Percentiles rank a stretch among this genome's conserved stretches.
These are phyloP conservation scores for Arabidopsis lyrata DNA, from an alignment of 441 rosid species.

Conservation along the genomic window DNA sequence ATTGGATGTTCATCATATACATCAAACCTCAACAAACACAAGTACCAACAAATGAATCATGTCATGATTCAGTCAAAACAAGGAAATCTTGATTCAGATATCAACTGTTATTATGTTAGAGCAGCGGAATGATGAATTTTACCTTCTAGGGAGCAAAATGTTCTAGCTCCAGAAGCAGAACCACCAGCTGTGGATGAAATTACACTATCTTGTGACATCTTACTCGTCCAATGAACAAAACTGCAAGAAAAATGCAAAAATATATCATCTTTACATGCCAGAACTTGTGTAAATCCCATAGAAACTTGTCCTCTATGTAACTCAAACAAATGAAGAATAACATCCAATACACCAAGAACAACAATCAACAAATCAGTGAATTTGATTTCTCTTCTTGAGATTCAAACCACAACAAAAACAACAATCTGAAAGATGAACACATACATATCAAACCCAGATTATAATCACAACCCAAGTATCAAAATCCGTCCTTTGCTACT, in stretches of 20 bases:
- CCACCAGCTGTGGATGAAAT: conserved; percentile 59
- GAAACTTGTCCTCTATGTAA: conserved; percentile 5
- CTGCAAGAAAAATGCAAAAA: conserved; percentile 54
- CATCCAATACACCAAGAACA: conserved; percentile 9
- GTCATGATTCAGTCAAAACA: not conserved
- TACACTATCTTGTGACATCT: conserved; percentile 50
- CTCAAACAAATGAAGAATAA: not conserved
- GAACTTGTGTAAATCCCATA: not conserved
- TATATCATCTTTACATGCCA: conserved; percentile 24
- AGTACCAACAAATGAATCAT: not conserved
- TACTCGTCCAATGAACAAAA: conserved; percentile 52
- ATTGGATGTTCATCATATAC: conserved; percentile 7
- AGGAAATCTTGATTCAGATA: conserved; percentile 6
- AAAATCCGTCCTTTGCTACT: conserved; percentile 25
- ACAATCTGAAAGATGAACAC: not conserved
- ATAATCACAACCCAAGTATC: conserved; percentile 10
- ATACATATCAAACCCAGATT: conserved; percentile 10
- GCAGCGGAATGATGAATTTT: conserved; percentile 32
- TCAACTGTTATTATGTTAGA: not conserved
- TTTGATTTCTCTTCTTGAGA: conserved; percentile 14
- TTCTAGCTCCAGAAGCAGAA: conserved; percentile 62
- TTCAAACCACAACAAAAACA: conserved; percentile 10
- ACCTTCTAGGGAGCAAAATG: conserved; percentile 74
- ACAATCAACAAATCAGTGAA: not conserved
- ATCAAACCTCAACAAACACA: conserved; percentile 17